Percentiles rank a stretch among this genome's conserved stretches.
Evolutionary conservation across 2,329 filamentous ascomycete species (phyloP).

Genomic region (Clarireedia homoeocarpa): DNA sequence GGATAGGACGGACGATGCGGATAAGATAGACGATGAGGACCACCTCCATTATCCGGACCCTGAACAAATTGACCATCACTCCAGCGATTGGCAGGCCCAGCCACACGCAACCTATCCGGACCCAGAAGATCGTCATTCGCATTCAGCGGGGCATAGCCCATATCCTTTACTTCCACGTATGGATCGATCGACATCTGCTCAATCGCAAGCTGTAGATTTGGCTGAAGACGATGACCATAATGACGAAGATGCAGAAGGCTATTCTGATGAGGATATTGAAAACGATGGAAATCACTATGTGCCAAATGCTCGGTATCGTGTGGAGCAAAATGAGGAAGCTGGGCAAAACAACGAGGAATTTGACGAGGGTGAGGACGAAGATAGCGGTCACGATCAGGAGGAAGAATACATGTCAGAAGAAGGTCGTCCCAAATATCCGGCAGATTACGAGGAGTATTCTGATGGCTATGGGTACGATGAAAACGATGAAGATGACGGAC

Average conservation of each 20-base stretch:
- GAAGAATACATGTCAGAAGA: no score
- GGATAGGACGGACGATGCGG: neutral
- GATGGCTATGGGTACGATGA: neutral
- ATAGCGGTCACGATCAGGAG: neutral
- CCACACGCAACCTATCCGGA: conserved; percentile 18
- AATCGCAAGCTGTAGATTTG: conserved; percentile 21
- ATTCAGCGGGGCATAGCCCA: neutral
- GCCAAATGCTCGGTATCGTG: neutral
- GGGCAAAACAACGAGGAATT: neutral
- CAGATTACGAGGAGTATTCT: neutral
- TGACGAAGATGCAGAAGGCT: conserved; percentile 9
- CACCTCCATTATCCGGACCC: conserved; percentile 8
- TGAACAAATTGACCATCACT: conserved; percentile 6
- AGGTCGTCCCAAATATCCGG: no score
- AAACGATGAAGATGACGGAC: neutral
- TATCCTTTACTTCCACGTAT: conserved; percentile 9
- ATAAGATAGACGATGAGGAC: neutral
- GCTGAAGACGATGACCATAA: conserved; percentile 19
- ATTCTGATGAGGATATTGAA: conserved; percentile 10
- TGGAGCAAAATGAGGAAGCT: neutral
- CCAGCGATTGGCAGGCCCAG: neutral
- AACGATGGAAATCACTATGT: conserved; percentile 21
- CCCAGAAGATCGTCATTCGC: neutral
- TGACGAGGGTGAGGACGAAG: neutral
- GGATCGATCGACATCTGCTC: conserved; percentile 20